Evolutionary conservation across 78 protist species (phyloP), one percentile per base, ranked within the genome.

Genomic region (Reticulomyxa filosa): DNA sequence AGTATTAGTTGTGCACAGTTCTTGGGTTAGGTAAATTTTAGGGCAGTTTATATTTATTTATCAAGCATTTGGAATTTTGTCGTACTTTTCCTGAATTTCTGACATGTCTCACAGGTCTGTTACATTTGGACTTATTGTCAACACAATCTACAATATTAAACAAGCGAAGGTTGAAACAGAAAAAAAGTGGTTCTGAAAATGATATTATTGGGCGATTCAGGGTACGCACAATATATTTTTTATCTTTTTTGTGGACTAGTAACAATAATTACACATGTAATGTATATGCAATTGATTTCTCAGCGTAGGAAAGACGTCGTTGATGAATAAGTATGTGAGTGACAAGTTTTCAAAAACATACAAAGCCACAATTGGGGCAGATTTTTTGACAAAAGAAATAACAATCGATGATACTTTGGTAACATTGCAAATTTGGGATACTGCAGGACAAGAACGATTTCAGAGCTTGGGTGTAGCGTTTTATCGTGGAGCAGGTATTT

Each of bases 361-460:
- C 83, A 94, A 93, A 82, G 98, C 98, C 37, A 96, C 99, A 67
- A 94, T 96, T 36, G 99, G 99, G 26, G 99, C 99, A 10, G 99
- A 96, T 66, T 96, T 96, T 80, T 79, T 92, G 38, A 88, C 93
- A 10, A 83, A 81, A 78, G 98, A 92, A 39, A 80, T 96, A 22
- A 73, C 33, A 57, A 87, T 96, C 13, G 97, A 96, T 29, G 98
- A 83, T 59, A 53, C 84, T 4, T 77, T 71, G 13, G 96, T 94
- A 32, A 94, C 98, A 0, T 81, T 88, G 89, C 99, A 89, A 81
- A 83, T 67, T 23, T 8, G 77, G 97, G 97, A 90, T 51, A 90
- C 97, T 1, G 95, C 86, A 8, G 90, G 89, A 5, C 95, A 89
- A 57, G 98, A 95, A 73, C 74, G 99, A 3, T 97, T 97, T 88